Evolutionary conservation across 2,329 filamentous ascomycete genomes (phyloP).

Genomic region (Pezizomycotina sp.): DNA sequence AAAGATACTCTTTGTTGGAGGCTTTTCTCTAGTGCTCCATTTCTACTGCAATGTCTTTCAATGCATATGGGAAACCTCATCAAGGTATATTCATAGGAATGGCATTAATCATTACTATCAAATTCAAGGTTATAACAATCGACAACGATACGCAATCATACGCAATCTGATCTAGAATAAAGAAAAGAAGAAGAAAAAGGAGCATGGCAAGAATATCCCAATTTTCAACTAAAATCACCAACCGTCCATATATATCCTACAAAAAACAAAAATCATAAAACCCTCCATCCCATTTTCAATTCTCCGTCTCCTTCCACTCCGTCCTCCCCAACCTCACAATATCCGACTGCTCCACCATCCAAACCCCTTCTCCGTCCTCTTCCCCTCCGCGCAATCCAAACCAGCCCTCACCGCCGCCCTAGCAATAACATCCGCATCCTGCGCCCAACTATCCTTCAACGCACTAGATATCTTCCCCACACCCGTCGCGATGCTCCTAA

Average conservation of each 20-base stretch:
- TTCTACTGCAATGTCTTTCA: too few species aligned
- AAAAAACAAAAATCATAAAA: too few species aligned
- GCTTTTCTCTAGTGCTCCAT: too few species aligned
- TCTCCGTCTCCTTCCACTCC: slow-evolving; percentile 4
- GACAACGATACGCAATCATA: too few species aligned
- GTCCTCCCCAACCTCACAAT: slow-evolving; percentile 51
- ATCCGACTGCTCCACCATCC: slow-evolving; percentile 44
- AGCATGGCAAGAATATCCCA: neutral
- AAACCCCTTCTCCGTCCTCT: slow-evolving; percentile 43
- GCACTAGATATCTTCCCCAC: slow-evolving; percentile 38
- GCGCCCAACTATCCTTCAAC: slow-evolving; percentile 50
- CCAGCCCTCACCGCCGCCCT: slow-evolving; percentile 47
- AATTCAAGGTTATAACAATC: too few species aligned
- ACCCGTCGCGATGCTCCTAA: slow-evolving; percentile 40
- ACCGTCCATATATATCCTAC: neutral
- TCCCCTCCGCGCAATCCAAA: slow-evolving; percentile 42
- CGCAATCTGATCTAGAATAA: too few species aligned
- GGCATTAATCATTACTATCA: too few species aligned
- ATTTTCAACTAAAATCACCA: neutral
- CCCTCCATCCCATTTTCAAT: too few species aligned
- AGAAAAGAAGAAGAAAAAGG: neutral
- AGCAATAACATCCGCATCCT: slow-evolving; percentile 58
- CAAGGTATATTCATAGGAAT: too few species aligned
- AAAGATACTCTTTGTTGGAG: too few species aligned
- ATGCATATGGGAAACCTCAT: too few species aligned